Evolutionary conservation across 2,329 filamentous ascomycete genomes (phyloP).

Genomic region (Monosporascus ibericus): DNA sequence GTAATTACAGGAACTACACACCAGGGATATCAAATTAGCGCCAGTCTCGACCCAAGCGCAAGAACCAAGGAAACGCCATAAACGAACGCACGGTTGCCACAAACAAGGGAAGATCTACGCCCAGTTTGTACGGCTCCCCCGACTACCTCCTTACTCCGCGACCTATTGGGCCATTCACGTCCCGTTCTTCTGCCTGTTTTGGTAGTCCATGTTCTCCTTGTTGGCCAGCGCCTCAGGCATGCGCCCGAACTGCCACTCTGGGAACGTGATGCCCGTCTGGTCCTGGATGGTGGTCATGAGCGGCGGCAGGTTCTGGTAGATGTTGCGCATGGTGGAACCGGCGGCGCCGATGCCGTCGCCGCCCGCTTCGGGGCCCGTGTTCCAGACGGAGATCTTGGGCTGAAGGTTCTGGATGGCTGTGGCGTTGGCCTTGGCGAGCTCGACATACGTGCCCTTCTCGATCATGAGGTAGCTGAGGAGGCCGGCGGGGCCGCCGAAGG

Average conservation of each 20-base stretch:
- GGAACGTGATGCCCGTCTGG: conserved; percentile 77
- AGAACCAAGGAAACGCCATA: too few species aligned
- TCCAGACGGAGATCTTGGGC: conserved; percentile 90
- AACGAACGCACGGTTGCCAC: too few species aligned
- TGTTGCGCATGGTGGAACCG: conserved; percentile 63
- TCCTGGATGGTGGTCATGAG: conserved; percentile 81
- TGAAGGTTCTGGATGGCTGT: conserved; percentile 68
- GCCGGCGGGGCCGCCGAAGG: conserved; percentile 71
- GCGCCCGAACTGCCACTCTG: conserved; percentile 65
- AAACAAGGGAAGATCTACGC: background rate
- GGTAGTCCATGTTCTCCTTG: background rate
- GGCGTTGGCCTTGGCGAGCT: conserved; percentile 73
- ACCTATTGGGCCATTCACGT: background rate
- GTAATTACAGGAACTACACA: too few species aligned
- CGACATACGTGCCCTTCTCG: conserved; percentile 71
- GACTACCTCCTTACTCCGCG: background rate
- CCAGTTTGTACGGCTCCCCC: too few species aligned
- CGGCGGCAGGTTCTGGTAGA: conserved; percentile 80
- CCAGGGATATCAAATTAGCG: too few species aligned
- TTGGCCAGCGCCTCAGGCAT: conserved; percentile 21
- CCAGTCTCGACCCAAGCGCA: too few species aligned
- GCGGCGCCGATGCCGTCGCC: conserved; percentile 46
- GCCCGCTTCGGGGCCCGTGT: conserved; percentile 54
- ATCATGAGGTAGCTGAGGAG: conserved; percentile 85
- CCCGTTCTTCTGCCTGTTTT: background rate